These are phyloP conservation scores for Fraxinus americana DNA, from an alignment of 257 asterid species.

Conservation along the genomic window DNA sequence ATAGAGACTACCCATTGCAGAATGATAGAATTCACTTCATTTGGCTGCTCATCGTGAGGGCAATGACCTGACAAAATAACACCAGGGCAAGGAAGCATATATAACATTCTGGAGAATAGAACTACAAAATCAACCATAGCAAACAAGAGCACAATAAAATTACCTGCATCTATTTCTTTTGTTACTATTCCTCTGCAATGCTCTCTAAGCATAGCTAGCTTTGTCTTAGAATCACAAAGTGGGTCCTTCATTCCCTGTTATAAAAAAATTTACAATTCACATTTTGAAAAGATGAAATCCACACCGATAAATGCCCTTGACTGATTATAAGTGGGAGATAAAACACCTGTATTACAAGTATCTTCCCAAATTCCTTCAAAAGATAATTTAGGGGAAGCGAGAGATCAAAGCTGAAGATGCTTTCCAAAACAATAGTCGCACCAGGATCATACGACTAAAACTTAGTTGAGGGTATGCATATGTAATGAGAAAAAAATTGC, in stretches of 20 bases:
- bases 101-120: neutral
- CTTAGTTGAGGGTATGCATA: slow-evolving; percentile 49
- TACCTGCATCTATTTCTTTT: slow-evolving; percentile 84
- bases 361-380: slow-evolving; percentile 58
- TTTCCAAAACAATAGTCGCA: slow-evolving; percentile 66
- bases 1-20: slow-evolving; percentile 60
- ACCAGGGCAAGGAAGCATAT: slow-evolving; percentile 14
- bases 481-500: neutral
- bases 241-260: slow-evolving; percentile 91
- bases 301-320: slow-evolving; percentile 1
- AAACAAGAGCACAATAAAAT: slow-evolving; percentile 18
- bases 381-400: slow-evolving; percentile 85
- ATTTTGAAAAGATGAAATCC: neutral
- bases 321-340: slow-evolving; percentile 14
- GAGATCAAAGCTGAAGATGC: slow-evolving; percentile 85
- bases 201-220: slow-evolving; percentile 56
- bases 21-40: slow-evolving; percentile 69
- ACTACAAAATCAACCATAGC: neutral
- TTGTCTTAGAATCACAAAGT: slow-evolving; percentile 54
- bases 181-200: slow-evolving; percentile 59
- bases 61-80: slow-evolving; percentile 72
- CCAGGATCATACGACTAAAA: slow-evolving; percentile 86
- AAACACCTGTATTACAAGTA: slow-evolving; percentile 72
- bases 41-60: slow-evolving; percentile 92
- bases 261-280: slow-evolving; percentile 14